Evolutionary conservation across 1,284 basidiomycete genomes (phyloP), one percentile per base, ranked within the genome.

Genomic region (Rhodotorula sp.): DNA sequence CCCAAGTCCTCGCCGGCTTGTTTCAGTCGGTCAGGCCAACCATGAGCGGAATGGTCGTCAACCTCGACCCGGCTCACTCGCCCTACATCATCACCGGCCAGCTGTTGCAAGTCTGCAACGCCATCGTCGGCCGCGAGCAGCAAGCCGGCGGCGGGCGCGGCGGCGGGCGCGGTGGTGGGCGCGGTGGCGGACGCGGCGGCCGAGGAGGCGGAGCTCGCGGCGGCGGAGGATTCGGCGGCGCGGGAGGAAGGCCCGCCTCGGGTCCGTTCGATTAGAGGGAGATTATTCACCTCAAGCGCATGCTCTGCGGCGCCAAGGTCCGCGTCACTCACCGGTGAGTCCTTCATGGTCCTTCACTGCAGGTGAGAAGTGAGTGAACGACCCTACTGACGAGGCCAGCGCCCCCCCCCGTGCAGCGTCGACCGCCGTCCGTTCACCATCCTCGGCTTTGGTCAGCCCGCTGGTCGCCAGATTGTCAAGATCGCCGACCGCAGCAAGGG

Each of bases 41-140:
- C n/a, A 34, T 47, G n/a, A 38, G 48, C 23, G 69, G 72, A 6
- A 58, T 74, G 47, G 69, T 71, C 45, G 67, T 74, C 64, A 74
- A 74, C 43, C 62, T 71, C 67, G 72, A 74, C 60, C 63, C 72
- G 15, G 72, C 69, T 19, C 69, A 62, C 60, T 71, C 72, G 28
- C 72, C 72, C 5, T 74, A 67, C 65, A 45, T 74, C 67, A 16
- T 56, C 23, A 45, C 69, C 3, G 69, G 72, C 38, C 28, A 67
- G 55, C 67, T 74, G 47, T 26, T 62, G 7, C 21, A 54, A 31
- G 69, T 74, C 48, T 67, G 67, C 62, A 57, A 54, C 49, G 65
- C 69, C 5, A 71, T 74, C 43, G 59, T 71, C 50, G 69, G 64
- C 1, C 69, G 65, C 45, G 60, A 28, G 12, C 56, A 65, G 31